Evolutionary conservation across 2,329 filamentous ascomycete genomes (phyloP), one percentile per base, ranked within the genome.

Genomic region (Aulographum hederae): DNA sequence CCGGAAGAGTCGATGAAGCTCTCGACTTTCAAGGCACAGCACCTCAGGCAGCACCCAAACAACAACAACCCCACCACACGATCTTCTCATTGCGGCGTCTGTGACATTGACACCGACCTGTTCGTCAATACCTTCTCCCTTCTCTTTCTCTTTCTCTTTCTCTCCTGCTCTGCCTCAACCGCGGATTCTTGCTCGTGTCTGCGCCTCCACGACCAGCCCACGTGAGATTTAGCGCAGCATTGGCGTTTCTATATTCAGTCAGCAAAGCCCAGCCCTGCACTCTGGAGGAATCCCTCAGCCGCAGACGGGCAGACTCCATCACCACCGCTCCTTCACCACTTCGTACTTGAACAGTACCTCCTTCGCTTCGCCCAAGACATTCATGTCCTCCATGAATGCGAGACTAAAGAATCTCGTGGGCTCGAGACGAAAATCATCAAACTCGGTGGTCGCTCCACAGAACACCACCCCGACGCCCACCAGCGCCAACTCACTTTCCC

Each of bases 311-410:
- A 25, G 8, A 8, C n/a, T 25, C 21, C n/a, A 25, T n/a, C 21
- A 25, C 21, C 21, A 25, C 21, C n/a, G n/a, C 21, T 14, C 27
- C 15, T 16, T 14, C 27, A 8, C 15, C 27, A 8, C 8, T 16
- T 28, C 21, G 10, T 25, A 25, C 21, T 10, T 25, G 10, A 10
- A 10, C 21, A 10, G 13, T 13, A 25, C 13, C 40, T 40, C 41
- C 41, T 35, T 36, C 36, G 39, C 40, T 35, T 37, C 36, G 38
- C 31, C 38, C 34, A 31, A 37, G 34, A 38, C 43, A 37, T 37
- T 38, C 64, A 78, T 79, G 74, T 78, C 69, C 67, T 79, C 73
- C 66, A 69, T 78, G 70, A 80, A 79, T 65, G 69, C 71, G 54
- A 73, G 76, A 58, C 71, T 81, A 56, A 78, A 79, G 65, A 29